Conservation (phyloP, 2,329 filamentous ascomycete species). For the Tolypocladium guangdongense region DNA sequence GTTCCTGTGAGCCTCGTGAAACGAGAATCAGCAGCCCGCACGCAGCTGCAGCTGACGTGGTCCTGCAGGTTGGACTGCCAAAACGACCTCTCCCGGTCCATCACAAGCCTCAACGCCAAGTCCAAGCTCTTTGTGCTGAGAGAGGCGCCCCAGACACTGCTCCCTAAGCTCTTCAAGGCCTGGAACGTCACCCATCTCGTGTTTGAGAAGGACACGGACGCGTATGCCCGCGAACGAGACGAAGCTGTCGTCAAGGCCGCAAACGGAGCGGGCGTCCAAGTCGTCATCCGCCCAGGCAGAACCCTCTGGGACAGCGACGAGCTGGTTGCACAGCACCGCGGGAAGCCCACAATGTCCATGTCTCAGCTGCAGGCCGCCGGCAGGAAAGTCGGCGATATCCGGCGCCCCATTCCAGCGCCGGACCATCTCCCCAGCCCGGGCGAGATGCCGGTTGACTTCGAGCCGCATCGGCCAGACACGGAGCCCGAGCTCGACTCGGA, state of each 20-base stretch:
- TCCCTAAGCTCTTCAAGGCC: constrained; percentile 61
- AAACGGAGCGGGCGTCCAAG: constrained; percentile 52
- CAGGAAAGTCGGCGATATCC: constrained; percentile 49
- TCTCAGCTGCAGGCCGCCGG: constrained; percentile 54
- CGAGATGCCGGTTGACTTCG: constrained; percentile 46
- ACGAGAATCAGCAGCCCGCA: background rate
- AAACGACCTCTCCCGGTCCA: constrained; percentile 54
- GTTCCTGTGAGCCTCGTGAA: constrained; percentile 39
- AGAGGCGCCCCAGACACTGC: constrained; percentile 59
- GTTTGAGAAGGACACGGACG: constrained; percentile 70
- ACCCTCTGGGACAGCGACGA: constrained; percentile 67
- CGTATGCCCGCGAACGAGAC: constrained; percentile 58
- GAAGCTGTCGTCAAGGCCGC: constrained; percentile 47
- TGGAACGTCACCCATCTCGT: constrained; percentile 69
- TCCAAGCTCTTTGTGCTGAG: constrained; percentile 63
- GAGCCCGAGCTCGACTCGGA: constrained; percentile 50
- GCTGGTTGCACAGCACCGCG: constrained; percentile 51
- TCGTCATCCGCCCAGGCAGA: constrained; percentile 52
- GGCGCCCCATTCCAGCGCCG: constrained; percentile 50
- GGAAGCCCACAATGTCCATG: constrained; percentile 67
- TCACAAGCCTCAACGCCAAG: constrained; percentile 57
- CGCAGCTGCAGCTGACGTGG: background rate
- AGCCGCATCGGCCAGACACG: constrained; percentile 39
- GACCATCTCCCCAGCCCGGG: constrained; percentile 52
- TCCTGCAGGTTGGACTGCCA: constrained; percentile 56